Evolutionary conservation across 176 grass and related monocot genomes (phyloP), one percentile per base, ranked within the genome.

Genomic region (Eleusine indica): DNA sequence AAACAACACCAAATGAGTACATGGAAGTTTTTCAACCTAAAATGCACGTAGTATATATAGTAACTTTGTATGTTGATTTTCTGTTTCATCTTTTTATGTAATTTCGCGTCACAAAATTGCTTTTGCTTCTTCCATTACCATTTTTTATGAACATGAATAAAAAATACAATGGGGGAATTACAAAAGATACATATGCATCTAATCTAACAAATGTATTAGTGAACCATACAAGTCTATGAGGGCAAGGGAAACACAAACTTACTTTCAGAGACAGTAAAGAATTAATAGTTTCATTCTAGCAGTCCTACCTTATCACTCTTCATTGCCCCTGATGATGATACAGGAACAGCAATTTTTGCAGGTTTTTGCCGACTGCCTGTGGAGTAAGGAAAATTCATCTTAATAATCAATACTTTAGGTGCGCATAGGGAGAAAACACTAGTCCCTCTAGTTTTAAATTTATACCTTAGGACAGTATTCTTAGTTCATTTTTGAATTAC

Each of bases 301-400:
- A 49, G 65, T 82, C 69, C 18, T 78, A 94, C 96, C 96, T 98
- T 91, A 74, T 92, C 83, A 83, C 73, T 88, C 77, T 82, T 95
- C 87, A 86, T 87, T 56, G 93, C 88, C 83, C 67, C 73, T 64
- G 93, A 87, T 75, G 77, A 58, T 46, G 96, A 85, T 48, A 93
- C 77, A 54, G 91, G 93, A 85, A 98, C 66, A 69, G 93, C 83
- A 79, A 95, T 78, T 93, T 98, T 98, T 63, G 93, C 87, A 62
- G 21, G 18, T 53, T 65, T 71, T 71, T 60, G 67, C 15, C 84
- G 57, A 78, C 83, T 66, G 53, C 89, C 92, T 89, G 75, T 68
- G 77, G 66, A 71, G 65, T 46, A 82, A 61, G 16, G 9, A 35
- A 7, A 0, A 3, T 81, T 18, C 57, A 68, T 28, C 3, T 28